A percentile compares a stretch with the other conserved stretches of the same genome.
Conservation (phyloP, 169 alveolate species). For the Plasmodium fragile region DNA sequence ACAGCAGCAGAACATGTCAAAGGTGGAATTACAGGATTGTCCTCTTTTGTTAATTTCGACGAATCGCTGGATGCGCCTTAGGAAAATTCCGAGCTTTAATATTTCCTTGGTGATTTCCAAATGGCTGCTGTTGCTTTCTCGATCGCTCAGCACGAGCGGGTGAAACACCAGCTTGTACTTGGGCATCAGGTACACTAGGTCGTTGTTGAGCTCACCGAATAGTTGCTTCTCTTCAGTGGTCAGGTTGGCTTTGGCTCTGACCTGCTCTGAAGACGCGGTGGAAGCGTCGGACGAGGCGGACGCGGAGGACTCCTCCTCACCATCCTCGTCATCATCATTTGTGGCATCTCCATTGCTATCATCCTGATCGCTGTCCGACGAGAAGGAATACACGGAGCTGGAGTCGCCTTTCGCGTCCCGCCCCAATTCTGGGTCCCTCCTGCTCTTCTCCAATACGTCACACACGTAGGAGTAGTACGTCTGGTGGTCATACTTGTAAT, state of each 20-base stretch:
- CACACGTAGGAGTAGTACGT: constrained; percentile 24
- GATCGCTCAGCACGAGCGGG: constrained; percentile 6
- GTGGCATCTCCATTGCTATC: not conserved
- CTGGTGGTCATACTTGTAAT: constrained; percentile 54
- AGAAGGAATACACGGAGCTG: constrained; percentile 29
- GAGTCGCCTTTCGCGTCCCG: not conserved
- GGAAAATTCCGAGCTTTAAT: constrained; percentile 35
- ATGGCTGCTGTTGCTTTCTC: constrained; percentile 38
- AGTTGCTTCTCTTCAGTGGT: not conserved
- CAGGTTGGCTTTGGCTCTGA: not conserved
- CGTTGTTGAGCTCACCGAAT: not conserved
- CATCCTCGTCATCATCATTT: too few species aligned
- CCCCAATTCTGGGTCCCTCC: not conserved
- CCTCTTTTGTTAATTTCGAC: constrained; percentile 68
- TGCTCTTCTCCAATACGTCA: not conserved
- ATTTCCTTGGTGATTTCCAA: constrained; percentile 57
- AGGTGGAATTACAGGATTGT: constrained; percentile 52
- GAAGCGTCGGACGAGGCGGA: not conserved
- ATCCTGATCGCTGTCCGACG: not conserved
- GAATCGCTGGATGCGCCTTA: constrained; percentile 58
- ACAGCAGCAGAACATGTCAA: constrained; percentile 70
- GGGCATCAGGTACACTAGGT: constrained; percentile 32
- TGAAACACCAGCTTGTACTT: constrained; percentile 46
- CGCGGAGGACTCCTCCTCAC: not conserved
- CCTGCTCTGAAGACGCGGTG: not conserved